These are phyloP conservation scores for Inonotus hispidus DNA, from an alignment of 1,284 basidiomycete genomes.

Conservation along the genomic window DNA sequence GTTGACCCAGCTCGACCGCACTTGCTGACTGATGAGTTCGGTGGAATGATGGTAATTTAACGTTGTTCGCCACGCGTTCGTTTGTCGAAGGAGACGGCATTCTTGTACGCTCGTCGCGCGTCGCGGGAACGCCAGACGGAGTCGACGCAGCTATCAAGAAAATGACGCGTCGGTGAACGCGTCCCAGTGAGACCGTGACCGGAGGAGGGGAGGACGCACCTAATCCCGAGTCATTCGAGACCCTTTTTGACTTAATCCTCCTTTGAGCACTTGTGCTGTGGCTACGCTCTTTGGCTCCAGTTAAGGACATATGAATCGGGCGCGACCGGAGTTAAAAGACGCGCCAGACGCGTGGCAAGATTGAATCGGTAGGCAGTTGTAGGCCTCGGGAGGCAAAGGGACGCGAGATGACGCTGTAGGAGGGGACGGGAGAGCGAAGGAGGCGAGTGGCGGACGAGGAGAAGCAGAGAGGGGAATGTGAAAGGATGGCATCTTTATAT, in stretches of 20 bases:
- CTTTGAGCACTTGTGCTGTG: constrained; percentile 2
- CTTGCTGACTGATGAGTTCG: neutral
- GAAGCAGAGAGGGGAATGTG: neutral
- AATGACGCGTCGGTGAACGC: neutral
- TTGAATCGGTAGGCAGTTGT: neutral
- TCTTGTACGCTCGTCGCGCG: constrained; percentile 6
- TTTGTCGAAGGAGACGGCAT: neutral
- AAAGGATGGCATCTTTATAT: constrained; percentile 3
- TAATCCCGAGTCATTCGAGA: constrained; percentile 1
- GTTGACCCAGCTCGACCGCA: neutral
- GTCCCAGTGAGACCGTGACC: neutral
- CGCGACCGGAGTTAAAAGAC: neutral
- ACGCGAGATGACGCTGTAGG: neutral
- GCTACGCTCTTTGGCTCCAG: constrained; percentile 1
- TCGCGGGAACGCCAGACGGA: constrained; percentile 2
- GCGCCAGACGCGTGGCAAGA: constrained; percentile 2
- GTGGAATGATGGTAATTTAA: neutral
- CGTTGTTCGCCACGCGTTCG: neutral
- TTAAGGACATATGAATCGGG: neutral
- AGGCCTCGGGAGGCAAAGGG: neutral
- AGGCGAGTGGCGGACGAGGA: neutral
- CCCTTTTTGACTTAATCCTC: neutral
- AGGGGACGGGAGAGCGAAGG: neutral
- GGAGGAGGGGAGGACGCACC: neutral
- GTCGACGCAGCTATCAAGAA: constrained; percentile 5